Conservation (phyloP, 192 early-diverging fungal species). For the Rhizophagus clarus region DNA sequence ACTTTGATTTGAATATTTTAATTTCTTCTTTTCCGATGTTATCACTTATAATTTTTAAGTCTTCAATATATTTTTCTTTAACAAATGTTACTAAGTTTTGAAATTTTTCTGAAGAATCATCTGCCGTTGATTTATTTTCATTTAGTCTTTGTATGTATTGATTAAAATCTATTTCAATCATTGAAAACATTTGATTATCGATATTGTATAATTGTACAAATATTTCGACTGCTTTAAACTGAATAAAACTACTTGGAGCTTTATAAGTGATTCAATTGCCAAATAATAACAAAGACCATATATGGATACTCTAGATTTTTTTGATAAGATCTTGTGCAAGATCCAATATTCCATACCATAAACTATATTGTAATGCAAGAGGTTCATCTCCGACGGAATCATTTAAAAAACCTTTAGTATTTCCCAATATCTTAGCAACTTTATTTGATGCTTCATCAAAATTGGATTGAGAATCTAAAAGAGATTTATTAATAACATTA, state of each 20-base stretch:
- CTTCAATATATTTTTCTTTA: no score
- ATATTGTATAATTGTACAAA: neutral
- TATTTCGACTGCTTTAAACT: neutral
- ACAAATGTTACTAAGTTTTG: no score
- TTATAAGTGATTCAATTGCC: neutral
- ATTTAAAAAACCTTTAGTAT: neutral
- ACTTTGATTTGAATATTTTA: no score
- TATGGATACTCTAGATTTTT: neutral
- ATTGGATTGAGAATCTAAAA: neutral
- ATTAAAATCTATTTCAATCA: no score
- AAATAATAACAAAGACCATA: neutral
- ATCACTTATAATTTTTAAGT: no score
- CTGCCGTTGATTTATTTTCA: no score
- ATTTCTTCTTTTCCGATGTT: no score
- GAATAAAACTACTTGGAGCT: neutral
- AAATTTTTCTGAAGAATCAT: no score
- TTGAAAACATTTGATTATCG: no score
- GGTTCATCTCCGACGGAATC: neutral
- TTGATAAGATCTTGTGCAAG: neutral
- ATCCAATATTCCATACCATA: constrained; percentile 9
- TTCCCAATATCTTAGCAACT: neutral
- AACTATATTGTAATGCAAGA: neutral
- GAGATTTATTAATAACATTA: neutral
- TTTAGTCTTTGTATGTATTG: no score
- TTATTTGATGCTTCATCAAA: neutral